phyloP scores from a whole-genome alignment of 768 basidiomycete genomes.

The Lanmaoa pseudosensibilis region DNA sequence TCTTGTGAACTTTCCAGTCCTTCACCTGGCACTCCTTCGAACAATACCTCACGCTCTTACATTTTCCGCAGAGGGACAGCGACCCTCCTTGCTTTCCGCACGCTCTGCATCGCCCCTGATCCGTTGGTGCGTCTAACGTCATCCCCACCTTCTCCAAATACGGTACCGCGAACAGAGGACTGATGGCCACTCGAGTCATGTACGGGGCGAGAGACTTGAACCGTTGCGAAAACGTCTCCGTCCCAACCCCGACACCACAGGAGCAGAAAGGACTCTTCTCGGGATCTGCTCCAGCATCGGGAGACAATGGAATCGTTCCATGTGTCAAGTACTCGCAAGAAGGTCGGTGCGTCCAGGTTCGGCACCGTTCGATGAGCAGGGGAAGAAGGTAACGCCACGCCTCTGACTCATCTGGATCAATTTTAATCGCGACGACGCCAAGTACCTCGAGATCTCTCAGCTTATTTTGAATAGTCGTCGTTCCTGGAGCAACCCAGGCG shows the following conservation, averaged over 20 bases:
- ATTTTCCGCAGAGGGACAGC: conserved; percentile 37
- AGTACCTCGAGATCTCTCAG: conserved; percentile 10
- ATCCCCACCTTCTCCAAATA: conserved; percentile 44
- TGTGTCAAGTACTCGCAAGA: conserved; percentile 48
- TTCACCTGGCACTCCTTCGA: conserved; percentile 44
- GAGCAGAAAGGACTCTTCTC: conserved; percentile 47
- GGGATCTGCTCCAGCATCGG: conserved; percentile 32
- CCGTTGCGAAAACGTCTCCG: conserved; percentile 35
- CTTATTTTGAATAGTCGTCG: conserved; percentile 1
- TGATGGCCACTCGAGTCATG: conserved; percentile 50
- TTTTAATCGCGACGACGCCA: conserved; percentile 13
- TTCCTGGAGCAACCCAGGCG: conserved; percentile 45
- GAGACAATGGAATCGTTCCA: conserved; percentile 38
- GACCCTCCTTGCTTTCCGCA: conserved; percentile 23
- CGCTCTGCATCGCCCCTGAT: conserved; percentile 13
- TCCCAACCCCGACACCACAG: conserved; percentile 52
- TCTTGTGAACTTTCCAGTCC: conserved; percentile 50
- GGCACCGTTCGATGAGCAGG: conserved; percentile 51
- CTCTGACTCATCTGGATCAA: conserved; percentile 18
- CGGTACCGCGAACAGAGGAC: conserved; percentile 53
- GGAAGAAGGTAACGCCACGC: conserved; percentile 57
- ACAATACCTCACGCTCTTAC: conserved; percentile 44
- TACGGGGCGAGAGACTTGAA: conserved; percentile 46
- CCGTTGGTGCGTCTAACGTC: background rate
- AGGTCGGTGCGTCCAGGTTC: conserved; percentile 48